A percentile compares a stretch with the other conserved stretches of the same genome.
These are phyloP conservation scores for Xylaria flabelliformis DNA, from an alignment of 495 filamentous ascomycete species.

Conservation along the genomic window DNA sequence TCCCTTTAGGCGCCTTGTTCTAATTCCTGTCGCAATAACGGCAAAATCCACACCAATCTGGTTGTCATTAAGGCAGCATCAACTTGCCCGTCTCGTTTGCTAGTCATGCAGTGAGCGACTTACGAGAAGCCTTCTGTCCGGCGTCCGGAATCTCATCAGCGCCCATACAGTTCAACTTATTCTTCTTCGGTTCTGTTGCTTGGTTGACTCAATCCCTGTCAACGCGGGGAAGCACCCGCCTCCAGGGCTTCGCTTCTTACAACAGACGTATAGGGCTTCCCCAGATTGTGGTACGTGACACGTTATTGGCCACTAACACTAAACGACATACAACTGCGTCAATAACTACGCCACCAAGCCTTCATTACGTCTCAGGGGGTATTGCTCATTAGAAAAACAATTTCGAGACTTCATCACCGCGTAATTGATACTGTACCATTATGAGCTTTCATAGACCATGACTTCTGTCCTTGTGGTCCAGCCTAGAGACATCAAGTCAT, in stretches of 20 bases:
- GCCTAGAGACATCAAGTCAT: slow-evolving; percentile 47
- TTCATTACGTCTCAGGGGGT: slow-evolving; percentile 11
- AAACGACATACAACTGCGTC: slow-evolving; percentile 33
- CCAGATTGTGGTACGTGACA: slow-evolving; percentile 36
- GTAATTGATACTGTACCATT: slow-evolving; percentile 24
- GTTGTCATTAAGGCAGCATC: slow-evolving; percentile 13
- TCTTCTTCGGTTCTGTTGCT: slow-evolving; percentile 1
- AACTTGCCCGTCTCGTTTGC: slow-evolving; percentile 16
- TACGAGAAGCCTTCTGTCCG: not conserved
- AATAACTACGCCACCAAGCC: slow-evolving; percentile 28
- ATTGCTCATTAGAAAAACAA: slow-evolving; percentile 17
- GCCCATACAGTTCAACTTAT: not conserved
- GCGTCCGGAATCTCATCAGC: not conserved
- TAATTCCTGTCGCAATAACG: slow-evolving; percentile 11
- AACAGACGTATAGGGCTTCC: slow-evolving; percentile 27
- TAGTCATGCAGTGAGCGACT: slow-evolving; percentile 23
- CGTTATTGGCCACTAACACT: slow-evolving; percentile 30
- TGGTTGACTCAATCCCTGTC: slow-evolving; percentile 19
- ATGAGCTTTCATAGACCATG: slow-evolving; percentile 46
- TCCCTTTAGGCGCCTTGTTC: slow-evolving; percentile 1
- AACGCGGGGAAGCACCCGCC: slow-evolving; percentile 20
- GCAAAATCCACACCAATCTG: not conserved
- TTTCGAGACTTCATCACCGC: slow-evolving; percentile 19
- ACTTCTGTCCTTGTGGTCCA: slow-evolving; percentile 54
- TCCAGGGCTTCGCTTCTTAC: slow-evolving; percentile 19